phyloP scores from a whole-genome alignment of 2,329 filamentous ascomycete genomes.

The Neopestalotiopsis sp. region DNA sequence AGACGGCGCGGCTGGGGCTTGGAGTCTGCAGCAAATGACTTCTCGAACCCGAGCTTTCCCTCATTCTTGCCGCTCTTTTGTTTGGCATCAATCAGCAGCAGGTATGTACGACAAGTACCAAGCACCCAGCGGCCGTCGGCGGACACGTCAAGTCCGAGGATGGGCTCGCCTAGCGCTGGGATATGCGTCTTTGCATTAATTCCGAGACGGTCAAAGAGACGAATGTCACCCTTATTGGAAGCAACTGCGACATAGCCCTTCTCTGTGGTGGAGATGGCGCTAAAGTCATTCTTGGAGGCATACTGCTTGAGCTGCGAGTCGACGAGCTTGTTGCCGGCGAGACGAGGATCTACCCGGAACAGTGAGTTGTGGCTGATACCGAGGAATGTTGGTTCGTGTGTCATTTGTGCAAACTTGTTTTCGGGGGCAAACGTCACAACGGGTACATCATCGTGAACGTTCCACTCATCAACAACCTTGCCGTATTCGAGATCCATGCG shows the following conservation, averaged over 20 bases:
- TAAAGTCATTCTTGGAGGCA: slow-evolving; percentile 96
- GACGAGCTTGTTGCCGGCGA: slow-evolving; percentile 90
- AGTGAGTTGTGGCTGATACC: slow-evolving; percentile 92
- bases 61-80: slow-evolving; percentile 96
- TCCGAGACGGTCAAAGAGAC: slow-evolving; percentile 92
- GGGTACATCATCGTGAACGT: slow-evolving; percentile 93
- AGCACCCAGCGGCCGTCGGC: slow-evolving; percentile 96
- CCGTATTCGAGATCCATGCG: slow-evolving; percentile 98
- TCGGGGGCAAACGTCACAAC: slow-evolving; percentile 92
- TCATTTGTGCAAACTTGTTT: slow-evolving; percentile 98
- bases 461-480: slow-evolving; percentile 99
- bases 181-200: slow-evolving; percentile 98
- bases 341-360: slow-evolving; percentile 90
- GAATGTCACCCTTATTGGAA: slow-evolving; percentile 96
- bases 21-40: slow-evolving; percentile 85
- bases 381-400: slow-evolving; percentile 90
- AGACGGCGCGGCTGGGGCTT: slow-evolving; percentile 94
- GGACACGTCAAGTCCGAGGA: slow-evolving; percentile 92
- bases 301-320: slow-evolving; percentile 96
- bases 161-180: slow-evolving; percentile 91
- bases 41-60: slow-evolving; percentile 97
- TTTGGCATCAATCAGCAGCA: slow-evolving; percentile 88
- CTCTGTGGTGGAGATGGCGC: slow-evolving; percentile 89
- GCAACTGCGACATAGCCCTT: slow-evolving; percentile 97
- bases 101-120: slow-evolving; percentile 91